A percentile compares a stretch with the other conserved stretches of the same genome.
Conservation (phyloP, 2,329 filamentous ascomycete genomes). For the Penicillium sp. region DNA sequence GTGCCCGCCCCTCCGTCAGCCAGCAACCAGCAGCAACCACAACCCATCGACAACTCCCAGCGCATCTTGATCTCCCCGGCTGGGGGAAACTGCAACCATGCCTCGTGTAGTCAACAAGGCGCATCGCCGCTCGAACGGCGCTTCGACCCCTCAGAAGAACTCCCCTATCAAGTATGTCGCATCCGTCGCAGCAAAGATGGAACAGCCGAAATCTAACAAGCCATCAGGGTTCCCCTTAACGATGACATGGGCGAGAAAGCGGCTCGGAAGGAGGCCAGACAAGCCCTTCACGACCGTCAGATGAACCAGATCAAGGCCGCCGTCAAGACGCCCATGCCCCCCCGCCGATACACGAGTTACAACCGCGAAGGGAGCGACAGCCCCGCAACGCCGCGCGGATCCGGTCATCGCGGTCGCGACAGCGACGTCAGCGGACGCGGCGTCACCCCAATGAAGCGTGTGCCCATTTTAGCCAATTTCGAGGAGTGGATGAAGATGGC, state of each 20-base stretch:
- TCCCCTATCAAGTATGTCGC: constrained; percentile 54
- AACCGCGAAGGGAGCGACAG: constrained; percentile 47
- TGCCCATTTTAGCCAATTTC: constrained; percentile 95
- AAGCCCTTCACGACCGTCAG: constrained; percentile 85
- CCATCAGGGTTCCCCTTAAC: constrained; percentile 82
- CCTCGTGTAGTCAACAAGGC: constrained; percentile 59
- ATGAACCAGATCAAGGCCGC: constrained; percentile 89
- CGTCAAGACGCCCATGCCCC: constrained; percentile 52
- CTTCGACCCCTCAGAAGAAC: constrained; percentile 56
- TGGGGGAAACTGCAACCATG: constrained; percentile 49
- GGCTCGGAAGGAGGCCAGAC: constrained; percentile 80
- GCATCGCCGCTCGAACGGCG: constrained; percentile 51
- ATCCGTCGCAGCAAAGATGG: background rate
- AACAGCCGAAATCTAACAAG: constrained; percentile 14
- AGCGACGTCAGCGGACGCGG: constrained; percentile 67
- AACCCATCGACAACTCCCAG: constrained; percentile 16
- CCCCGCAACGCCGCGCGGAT: constrained; percentile 55
- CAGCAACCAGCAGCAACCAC: constrained; percentile 16
- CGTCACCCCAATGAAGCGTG: constrained; percentile 93
- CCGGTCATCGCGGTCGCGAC: constrained; percentile 39
- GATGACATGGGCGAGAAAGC: constrained; percentile 94
- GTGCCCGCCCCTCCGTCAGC: constrained; percentile 18
- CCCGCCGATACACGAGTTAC: constrained; percentile 41
- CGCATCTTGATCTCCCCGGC: constrained; percentile 27
- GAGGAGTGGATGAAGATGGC: constrained; percentile 99